Base-by-base conservation (phyloP, 106 monocot genomes). In the Gastrodia elata region DNA sequence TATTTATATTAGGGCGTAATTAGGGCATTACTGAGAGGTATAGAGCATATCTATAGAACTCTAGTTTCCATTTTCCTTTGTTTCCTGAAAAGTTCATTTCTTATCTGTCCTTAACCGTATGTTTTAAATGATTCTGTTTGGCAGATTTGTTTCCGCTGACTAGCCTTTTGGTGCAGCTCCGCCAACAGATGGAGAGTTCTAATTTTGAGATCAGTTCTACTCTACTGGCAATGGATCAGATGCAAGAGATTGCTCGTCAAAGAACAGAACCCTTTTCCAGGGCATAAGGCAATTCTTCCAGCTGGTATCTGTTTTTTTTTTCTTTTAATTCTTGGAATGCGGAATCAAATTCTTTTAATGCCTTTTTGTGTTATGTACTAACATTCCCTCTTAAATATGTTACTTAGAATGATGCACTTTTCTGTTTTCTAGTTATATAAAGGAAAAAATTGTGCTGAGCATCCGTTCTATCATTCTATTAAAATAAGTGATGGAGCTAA, bases 81-180 rank as follows among this genome's bases (percentile, higher is more conserved):
- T n/a, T n/a, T n/a, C n/a, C n/a, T n/a, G n/a, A n/a, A n/a, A n/a
- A n/a, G n/a, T n/a, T n/a, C n/a, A n/a, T n/a, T 22, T 52, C n/a
- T 52, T 52, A 22, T 52, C 52, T 28, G 16, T 15, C 61, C 30
- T 28, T 26, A 27, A 30, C 8, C 2, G 1, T 30, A 30, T 57
- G 13, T 26, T 57, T 57, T 1, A 58, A 25, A 25, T 25, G 57
- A 3, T 58, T 58, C 26, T 22, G 22, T 61, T 28, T 61, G 32
- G 61, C 13, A 28, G 32, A 61, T 32, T 61, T 61, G 14, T 30
- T 30, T 2, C 32, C 61, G 11, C n/a, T 22, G n/a, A 22, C 20
- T 52, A 52, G 6, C n/a, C n/a, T n/a, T n/a, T 22, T 52, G 52
- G 52, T 52, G n/a, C 52, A 65, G 65, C 33, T 65, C 65, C 65